Percentiles rank a stretch among this genome's conserved stretches.
phyloP scores from a whole-genome alignment of 495 filamentous ascomycete species.

The Trichoderma orchidacearum region DNA sequence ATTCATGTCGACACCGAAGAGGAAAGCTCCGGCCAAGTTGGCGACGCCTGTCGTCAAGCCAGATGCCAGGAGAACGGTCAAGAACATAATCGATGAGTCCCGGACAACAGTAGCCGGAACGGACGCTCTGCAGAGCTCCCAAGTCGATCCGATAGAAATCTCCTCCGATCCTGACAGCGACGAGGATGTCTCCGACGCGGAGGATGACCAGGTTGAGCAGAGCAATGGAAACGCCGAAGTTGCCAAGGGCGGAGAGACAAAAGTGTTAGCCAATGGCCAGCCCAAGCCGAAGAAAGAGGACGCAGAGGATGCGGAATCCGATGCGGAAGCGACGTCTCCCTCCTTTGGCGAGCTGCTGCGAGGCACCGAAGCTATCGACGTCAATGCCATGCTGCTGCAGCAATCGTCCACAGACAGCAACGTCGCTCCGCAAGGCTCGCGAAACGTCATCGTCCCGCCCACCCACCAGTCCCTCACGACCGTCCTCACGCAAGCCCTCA shows the following conservation, averaged over 20 bases:
- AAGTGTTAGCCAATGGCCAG: slow-evolving; percentile 10
- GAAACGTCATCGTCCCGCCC: slow-evolving; percentile 32
- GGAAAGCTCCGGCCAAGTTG: slow-evolving; percentile 33
- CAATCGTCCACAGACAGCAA: slow-evolving; percentile 16
- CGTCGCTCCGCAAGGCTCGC: slow-evolving; percentile 24
- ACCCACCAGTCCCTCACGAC: slow-evolving; percentile 74
- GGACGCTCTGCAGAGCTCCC: slow-evolving; percentile 10
- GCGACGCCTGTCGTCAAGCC: slow-evolving; percentile 39
- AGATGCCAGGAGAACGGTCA: slow-evolving; percentile 42
- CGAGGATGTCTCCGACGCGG: slow-evolving; percentile 12
- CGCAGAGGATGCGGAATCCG: slow-evolving; percentile 18
- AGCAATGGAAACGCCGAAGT: slow-evolving; percentile 1
- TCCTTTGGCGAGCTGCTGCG: slow-evolving; percentile 82
- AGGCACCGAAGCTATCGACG: slow-evolving; percentile 65
- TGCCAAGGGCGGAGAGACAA: not conserved
- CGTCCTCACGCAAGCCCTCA: slow-evolving; percentile 81
- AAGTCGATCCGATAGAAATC: slow-evolving; percentile 34
- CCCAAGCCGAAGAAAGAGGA: slow-evolving; percentile 30
- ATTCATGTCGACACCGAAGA: slow-evolving; percentile 35
- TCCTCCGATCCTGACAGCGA: slow-evolving; percentile 36
- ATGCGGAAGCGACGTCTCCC: slow-evolving; percentile 39
- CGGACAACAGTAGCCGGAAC: slow-evolving; percentile 44
- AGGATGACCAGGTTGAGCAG: not conserved
- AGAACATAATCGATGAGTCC: slow-evolving; percentile 62
- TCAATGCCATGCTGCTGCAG: slow-evolving; percentile 43